Evolutionary conservation across 2,329 filamentous ascomycete species (phyloP), one percentile per base, ranked within the genome.

Genomic region (Aspergillus sp.): DNA sequence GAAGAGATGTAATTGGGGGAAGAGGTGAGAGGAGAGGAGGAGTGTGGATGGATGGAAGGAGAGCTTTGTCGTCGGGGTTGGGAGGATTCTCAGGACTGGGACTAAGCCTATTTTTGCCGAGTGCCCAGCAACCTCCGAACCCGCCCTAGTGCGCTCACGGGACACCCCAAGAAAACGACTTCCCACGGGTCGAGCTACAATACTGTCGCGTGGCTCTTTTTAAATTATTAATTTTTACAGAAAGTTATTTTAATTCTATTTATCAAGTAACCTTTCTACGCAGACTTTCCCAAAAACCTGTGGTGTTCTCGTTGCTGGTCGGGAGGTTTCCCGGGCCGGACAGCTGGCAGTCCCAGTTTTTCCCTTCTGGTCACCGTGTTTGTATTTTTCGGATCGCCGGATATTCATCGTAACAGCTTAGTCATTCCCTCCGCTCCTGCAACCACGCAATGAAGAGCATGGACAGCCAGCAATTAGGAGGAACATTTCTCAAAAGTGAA

Each of bases 1-100:
- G 64, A 64, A 74, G 71, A 74, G 71, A 73, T 69, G 69, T 70
- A 74, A 75, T 75, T 75, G 73, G 70, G 68, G 68, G 68, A 67
- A 66, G 66, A 66, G 70, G 66, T 68, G 68, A 69, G 66, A 71
- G 70, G 70, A 68, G 71, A 71, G 70, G 70, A 71, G 68, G 72
- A 72, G 75, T 76, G 74, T 75, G 73, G 73, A 75, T 69, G 72
- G 66, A 67, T 69, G 70, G 71, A 70, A 69, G 69, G 71, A 74
- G 70, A 75, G 73, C 71, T 76, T 75, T 74, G 68, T 73, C 68
- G 69, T 70, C 68, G 68, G 70, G 69, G 70, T 70, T 68, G 68
- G 68, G 70, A 69, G 70, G 72, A 70, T 74, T 73, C 71, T 73
- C 70, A 72, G 68, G 67, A 69, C 68, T 70, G 62, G 62, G 70